Evolutionary conservation across 1,284 basidiomycete genomes (phyloP).

Genomic region (Boletus mariae): DNA sequence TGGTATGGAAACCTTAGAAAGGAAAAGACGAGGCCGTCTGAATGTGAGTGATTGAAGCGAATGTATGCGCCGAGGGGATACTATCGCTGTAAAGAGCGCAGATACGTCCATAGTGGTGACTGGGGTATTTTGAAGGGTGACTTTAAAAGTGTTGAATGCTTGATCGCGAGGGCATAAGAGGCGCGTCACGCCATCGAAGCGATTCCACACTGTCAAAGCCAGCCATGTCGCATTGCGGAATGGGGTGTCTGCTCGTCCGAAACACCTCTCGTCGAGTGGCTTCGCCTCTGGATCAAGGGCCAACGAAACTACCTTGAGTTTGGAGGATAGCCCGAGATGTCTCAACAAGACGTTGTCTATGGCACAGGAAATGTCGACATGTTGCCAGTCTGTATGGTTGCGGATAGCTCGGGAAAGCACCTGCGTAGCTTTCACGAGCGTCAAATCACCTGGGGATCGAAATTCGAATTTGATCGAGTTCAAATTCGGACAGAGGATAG

Average conservation of each 20-base stretch:
- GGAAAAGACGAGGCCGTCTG: not conserved
- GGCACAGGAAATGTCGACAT: not conserved
- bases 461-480: conserved; percentile 1
- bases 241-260: conserved; percentile 1
- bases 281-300: not conserved
- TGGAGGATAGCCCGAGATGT: not conserved
- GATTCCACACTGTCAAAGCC: not conserved
- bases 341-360: not conserved
- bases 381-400: not conserved
- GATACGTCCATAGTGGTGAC: not conserved
- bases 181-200: not conserved
- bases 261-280: not conserved
- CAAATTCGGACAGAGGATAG: not conserved
- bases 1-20: not conserved
- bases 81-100: not conserved
- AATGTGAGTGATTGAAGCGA: conserved; percentile 2
- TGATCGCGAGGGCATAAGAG: conserved; percentile 3
- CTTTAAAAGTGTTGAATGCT: not conserved
- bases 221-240: not conserved
- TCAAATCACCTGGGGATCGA: too few species aligned
- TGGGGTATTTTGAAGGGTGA: not conserved
- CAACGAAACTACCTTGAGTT: conserved; percentile 1
- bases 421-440: not conserved
- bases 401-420: conserved; percentile 2
- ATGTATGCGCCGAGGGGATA: not conserved